Base-by-base conservation (phyloP, 257 asterid genomes). In the Ilex asprella region DNA sequence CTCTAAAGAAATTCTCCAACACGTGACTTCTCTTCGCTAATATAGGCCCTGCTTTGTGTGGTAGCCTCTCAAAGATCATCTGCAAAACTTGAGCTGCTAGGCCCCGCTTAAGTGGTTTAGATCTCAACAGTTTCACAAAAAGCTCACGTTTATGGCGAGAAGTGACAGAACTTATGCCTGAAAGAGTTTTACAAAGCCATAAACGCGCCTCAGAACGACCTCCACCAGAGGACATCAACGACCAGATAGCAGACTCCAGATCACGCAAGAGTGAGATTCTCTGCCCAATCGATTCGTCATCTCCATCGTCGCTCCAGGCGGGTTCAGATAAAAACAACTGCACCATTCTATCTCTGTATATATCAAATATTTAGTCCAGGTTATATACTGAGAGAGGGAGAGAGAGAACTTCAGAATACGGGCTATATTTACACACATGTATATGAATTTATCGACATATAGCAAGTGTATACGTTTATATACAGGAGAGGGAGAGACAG, bases 181-280 rank as follows among this genome's bases (percentile, higher is more conserved):
- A 77, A 60, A 91, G 73, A 12, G 88, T 62, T 65, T 82, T 76
- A 69, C 93, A 88, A 44, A 91, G 93, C 96, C 98, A 88, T 54
- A 88, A 92, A 47, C 98, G 90, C 61, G 89, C 83, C 77, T 88
- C 98, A 57, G 96, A 84, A 56, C 82, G 83, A 58, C 94, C 84
- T 39, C 68, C 83, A 5, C 68, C 83, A 5, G 90, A 81, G 60
- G 92, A 76, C 68, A 91, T 67, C 65, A 86, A 65, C 4, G 82
- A 79, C 95, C 84, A 85, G 73, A 88, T 65, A 67, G 73, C 72
- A 39, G 68, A 69, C 72, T 91, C 96, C 49, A 91, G 76, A 56
- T 86, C 85, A 54, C 65, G 75, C 39, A 91, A 77, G 67, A 70
- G 88, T 43, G 78, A 76, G 67, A 63, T 64, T 63, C 77, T 76